These are phyloP conservation scores for Trichophyton rubrum DNA, from an alignment of 2,329 filamentous ascomycete species.

Conservation along the genomic window DNA sequence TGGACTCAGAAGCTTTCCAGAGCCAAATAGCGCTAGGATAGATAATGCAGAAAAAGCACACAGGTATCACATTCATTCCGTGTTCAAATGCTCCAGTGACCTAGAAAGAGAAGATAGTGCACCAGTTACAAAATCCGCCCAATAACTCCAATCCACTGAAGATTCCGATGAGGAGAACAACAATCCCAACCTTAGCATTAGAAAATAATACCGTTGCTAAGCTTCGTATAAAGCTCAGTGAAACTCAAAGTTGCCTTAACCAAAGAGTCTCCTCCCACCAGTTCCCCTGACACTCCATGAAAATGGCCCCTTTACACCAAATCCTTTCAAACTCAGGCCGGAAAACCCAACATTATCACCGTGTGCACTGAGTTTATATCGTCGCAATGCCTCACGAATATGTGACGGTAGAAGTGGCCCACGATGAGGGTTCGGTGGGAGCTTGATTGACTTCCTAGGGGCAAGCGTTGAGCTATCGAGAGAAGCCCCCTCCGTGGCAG, in stretches of 20 bases:
- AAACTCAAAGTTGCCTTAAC: slow-evolving; percentile 17
- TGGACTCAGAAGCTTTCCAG: not conserved
- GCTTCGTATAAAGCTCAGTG: not conserved
- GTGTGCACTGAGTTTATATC: slow-evolving; percentile 38
- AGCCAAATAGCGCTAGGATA: not conserved
- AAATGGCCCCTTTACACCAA: slow-evolving; percentile 32
- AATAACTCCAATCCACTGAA: not conserved
- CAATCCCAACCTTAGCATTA: not conserved
- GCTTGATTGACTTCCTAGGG: slow-evolving; percentile 17
- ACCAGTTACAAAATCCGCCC: not conserved
- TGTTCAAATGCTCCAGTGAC: not conserved
- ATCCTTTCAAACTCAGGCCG: slow-evolving; percentile 34
- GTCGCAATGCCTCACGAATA: slow-evolving; percentile 37
- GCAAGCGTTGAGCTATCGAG: not conserved
- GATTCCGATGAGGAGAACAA: not conserved
- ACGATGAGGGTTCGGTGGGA: slow-evolving; percentile 34
- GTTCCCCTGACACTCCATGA: slow-evolving; percentile 32
- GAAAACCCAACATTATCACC: slow-evolving; percentile 37
- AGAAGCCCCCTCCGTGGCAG: not conserved
- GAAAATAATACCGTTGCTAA: slow-evolving; percentile 2
- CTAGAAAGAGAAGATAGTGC: not conserved
- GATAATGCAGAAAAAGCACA: not conserved
- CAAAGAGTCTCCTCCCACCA: slow-evolving; percentile 34
- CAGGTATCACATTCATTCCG: not conserved
- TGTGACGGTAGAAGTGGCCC: slow-evolving; percentile 38